Conservation (phyloP, 2,329 filamentous ascomycete genomes). For the Hortaea werneckii region DNA sequence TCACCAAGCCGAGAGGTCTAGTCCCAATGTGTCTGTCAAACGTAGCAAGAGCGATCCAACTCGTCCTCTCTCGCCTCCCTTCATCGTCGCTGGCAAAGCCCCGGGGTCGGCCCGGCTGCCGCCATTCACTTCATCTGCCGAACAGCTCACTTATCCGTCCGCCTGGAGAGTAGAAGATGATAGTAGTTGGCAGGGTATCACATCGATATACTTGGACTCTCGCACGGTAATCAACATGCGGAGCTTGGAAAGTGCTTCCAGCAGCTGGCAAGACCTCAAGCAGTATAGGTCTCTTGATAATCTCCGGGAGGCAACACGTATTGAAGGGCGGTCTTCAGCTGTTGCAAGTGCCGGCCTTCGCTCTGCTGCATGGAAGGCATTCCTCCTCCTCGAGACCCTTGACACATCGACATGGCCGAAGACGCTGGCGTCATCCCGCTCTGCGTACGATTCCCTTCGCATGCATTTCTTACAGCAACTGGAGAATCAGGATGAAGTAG, state of each 20-base stretch:
- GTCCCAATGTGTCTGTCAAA: too few relatives aligned
- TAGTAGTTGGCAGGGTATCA: too few relatives aligned
- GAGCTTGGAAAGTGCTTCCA: slow-evolving; percentile 20
- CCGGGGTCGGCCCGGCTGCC: too few relatives aligned
- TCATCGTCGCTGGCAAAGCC: too few relatives aligned
- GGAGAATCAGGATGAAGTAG: slow-evolving; percentile 54
- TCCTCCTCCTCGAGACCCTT: slow-evolving; percentile 65
- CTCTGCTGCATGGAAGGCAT: slow-evolving; percentile 89
- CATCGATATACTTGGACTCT: too few relatives aligned
- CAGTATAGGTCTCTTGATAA: slow-evolving; percentile 18
- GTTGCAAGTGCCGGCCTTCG: slow-evolving; percentile 48
- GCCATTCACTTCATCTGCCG: too few relatives aligned
- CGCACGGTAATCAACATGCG: slow-evolving; percentile 19
- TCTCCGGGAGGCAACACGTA: slow-evolving; percentile 22
- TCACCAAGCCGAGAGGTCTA: too few relatives aligned
- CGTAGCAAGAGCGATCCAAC: too few relatives aligned
- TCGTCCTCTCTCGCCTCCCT: too few relatives aligned
- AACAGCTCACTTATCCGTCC: too few relatives aligned
- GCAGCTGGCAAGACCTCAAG: slow-evolving; percentile 24
- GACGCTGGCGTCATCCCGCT: slow-evolving; percentile 57
- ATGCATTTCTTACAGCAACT: slow-evolving; percentile 72
- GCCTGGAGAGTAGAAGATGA: too few relatives aligned
- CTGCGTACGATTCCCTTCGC: slow-evolving; percentile 61
- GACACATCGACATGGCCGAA: slow-evolving; percentile 58
- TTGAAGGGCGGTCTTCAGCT: slow-evolving; percentile 11